Conservation (phyloP, 2,329 filamentous ascomycete genomes). For the Alternaria ventricosa region DNA sequence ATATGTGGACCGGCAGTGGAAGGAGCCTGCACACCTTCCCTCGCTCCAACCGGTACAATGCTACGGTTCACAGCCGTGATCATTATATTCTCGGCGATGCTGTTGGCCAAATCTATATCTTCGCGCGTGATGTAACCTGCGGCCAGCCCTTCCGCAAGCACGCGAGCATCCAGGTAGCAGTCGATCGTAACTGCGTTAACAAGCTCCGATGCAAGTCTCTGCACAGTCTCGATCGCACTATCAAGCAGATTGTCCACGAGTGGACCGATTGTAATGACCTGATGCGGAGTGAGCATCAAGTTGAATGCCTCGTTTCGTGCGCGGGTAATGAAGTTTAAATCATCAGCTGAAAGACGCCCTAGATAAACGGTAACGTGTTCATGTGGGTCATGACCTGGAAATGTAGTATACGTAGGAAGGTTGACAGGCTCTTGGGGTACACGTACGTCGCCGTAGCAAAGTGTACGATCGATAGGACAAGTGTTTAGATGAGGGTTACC, state of each 20-base stretch:
- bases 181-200: background rate
- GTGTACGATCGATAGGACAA: background rate
- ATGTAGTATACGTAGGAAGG: background rate
- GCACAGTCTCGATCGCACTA: background rate
- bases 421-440: background rate
- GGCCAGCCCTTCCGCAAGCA: background rate
- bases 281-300: background rate
- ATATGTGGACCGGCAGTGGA: background rate
- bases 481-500: slow-evolving; percentile 22
- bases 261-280: background rate
- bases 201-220: background rate
- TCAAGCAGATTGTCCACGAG: background rate
- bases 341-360: background rate
- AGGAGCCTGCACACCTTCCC: background rate
- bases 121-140: background rate
- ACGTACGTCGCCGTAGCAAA: background rate
- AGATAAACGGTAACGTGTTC: background rate
- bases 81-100: background rate
- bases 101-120: background rate
- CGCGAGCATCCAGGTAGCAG: background rate
- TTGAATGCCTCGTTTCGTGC: background rate
- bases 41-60: background rate
- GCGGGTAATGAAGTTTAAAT: fast-evolving
- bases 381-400: background rate
- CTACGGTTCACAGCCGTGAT: background rate